phyloP scores from a whole-genome alignment of 345 rosid species.

The Eucalyptus paniculata region DNA sequence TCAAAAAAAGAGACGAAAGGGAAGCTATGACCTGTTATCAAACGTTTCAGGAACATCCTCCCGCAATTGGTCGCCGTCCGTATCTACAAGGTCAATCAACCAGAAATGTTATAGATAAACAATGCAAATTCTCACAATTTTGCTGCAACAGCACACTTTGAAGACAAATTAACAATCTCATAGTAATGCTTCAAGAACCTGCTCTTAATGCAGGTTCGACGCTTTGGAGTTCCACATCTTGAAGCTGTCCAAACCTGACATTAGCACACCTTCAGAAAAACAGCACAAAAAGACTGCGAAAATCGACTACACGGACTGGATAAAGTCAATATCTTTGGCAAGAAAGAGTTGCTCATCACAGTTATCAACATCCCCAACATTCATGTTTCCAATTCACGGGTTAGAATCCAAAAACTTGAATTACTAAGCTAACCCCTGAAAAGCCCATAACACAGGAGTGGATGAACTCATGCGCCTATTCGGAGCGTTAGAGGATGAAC shows the following conservation, averaged over 20 bases:
- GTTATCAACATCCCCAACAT: not conserved
- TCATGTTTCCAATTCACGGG: not conserved
- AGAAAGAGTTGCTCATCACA: not conserved
- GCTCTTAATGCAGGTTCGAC: slow-evolving; percentile 80
- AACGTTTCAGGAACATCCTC: slow-evolving; percentile 63
- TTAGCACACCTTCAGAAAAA: not conserved
- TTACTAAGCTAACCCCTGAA: not conserved
- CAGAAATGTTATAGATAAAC: not conserved
- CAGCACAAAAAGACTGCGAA: not conserved
- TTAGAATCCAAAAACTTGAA: not conserved
- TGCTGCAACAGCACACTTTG: not conserved
- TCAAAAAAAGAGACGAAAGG: not conserved
- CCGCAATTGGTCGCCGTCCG: slow-evolving; percentile 53
- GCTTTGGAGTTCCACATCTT: slow-evolving; percentile 59
- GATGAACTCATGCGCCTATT: not conserved
- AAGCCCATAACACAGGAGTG: not conserved
- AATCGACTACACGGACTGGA: not conserved
- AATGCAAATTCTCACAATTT: not conserved
- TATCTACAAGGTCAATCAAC: slow-evolving; percentile 18
- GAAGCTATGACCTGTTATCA: slow-evolving; percentile 33
- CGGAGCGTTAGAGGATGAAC: not conserved
- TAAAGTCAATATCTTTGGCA: not conserved
- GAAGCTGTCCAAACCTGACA: slow-evolving; percentile 92
- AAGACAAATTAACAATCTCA: not conserved
- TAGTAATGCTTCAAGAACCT: slow-evolving; percentile 20